A percentile compares a stretch with the other conserved stretches of the same genome.
Evolutionary conservation across 1,284 basidiomycete species (phyloP).

Genomic region (Filobasidium uniguttulatum): DNA sequence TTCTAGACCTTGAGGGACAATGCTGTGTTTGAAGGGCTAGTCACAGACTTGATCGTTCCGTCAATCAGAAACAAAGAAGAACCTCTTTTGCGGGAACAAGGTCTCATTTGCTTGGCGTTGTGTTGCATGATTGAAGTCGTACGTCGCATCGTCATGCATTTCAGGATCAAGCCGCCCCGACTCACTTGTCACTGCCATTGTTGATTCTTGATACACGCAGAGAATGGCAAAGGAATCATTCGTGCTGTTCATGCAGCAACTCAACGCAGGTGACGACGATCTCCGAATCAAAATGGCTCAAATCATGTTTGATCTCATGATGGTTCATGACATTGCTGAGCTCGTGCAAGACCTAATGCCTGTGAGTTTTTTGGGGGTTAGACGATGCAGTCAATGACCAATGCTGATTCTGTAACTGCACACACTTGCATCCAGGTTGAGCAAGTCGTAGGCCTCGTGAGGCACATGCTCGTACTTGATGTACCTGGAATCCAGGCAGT

Average conservation of each 20-base stretch:
- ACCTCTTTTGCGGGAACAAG: constrained; percentile 66
- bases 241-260: constrained; percentile 72
- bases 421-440: constrained; percentile 43
- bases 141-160: constrained; percentile 18
- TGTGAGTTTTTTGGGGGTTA: constrained; percentile 15
- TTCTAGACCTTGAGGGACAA: constrained; percentile 77
- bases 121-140: constrained; percentile 75
- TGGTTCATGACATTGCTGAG: constrained; percentile 64
- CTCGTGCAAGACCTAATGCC: constrained; percentile 28
- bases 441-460: constrained; percentile 58
- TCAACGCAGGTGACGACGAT: constrained; percentile 59
- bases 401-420: too few species aligned
- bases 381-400: too few species aligned
- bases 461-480: constrained; percentile 60
- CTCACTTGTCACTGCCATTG: not conserved
- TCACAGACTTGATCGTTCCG: constrained; percentile 80
- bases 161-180: not conserved
- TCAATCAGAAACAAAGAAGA: constrained; percentile 73
- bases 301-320: constrained; percentile 77
- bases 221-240: constrained; percentile 84
- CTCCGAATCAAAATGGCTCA: constrained; percentile 71
- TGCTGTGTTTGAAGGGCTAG: constrained; percentile 77
- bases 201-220: constrained; percentile 38
- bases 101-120: constrained; percentile 69
- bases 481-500: constrained; percentile 62